phyloP scores from a whole-genome alignment of 2,329 filamentous ascomycete genomes.

The Trichoderma oligosporum region DNA sequence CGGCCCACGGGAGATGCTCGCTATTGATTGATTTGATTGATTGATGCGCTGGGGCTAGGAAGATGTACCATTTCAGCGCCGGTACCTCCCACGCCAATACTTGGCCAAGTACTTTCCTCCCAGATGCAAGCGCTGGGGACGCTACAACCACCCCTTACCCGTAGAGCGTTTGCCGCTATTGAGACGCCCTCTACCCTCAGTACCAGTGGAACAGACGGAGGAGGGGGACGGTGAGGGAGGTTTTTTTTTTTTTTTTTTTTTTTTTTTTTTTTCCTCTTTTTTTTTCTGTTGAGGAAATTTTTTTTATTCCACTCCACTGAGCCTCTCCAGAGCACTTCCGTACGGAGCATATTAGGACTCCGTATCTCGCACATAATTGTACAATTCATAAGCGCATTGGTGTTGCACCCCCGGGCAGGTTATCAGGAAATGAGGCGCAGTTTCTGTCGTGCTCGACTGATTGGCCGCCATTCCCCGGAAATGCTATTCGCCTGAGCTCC shows the following conservation, averaged over 20 bases:
- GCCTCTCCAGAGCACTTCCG: background rate
- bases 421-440: slow-evolving; percentile 30
- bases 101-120: background rate
- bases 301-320: slow-evolving; percentile 4
- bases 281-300: slow-evolving; percentile 1
- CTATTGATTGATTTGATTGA: no score
- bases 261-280: background rate
- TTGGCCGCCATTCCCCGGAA: slow-evolving; percentile 30
- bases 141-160: slow-evolving; percentile 3
- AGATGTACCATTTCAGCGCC: slow-evolving; percentile 1
- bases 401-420: slow-evolving; percentile 13
- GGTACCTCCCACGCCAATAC: background rate
- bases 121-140: slow-evolving; percentile 11
- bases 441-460: slow-evolving; percentile 30
- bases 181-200: slow-evolving; percentile 2
- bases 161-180: background rate
- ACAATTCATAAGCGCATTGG: no score
- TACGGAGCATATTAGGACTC: background rate
- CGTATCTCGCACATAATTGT: background rate
- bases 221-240: slow-evolving; percentile 1
- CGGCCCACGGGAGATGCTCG: slow-evolving; percentile 17
- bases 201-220: slow-evolving; percentile 13
- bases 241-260: slow-evolving; percentile 2
- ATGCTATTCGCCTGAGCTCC: background rate
- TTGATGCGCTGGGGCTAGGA: background rate